phyloP scores from a whole-genome alignment of 352 stramenopile species.

The Globisporangium okanoganense region DNA sequence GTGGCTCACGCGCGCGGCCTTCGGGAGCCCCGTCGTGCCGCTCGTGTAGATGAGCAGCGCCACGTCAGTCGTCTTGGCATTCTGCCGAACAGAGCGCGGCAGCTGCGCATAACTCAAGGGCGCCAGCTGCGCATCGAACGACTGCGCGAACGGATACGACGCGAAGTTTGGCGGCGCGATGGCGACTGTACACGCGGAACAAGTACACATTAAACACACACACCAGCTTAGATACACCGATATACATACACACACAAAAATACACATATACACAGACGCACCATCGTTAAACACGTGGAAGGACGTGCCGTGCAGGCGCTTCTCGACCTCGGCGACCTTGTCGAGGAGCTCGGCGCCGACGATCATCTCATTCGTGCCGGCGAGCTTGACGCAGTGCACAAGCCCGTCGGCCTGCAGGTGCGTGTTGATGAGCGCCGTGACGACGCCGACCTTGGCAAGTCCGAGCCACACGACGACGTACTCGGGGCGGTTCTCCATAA shows the following conservation, averaged over 20 bases:
- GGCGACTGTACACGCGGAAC: conserved; percentile 9
- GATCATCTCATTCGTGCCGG: conserved; percentile 56
- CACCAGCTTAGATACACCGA: not conserved
- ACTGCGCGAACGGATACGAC: conserved; percentile 31
- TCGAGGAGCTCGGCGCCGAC: conserved; percentile 61
- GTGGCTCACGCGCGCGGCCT: conserved; percentile 75
- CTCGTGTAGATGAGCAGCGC: conserved; percentile 85
- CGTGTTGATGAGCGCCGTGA: conserved; percentile 85
- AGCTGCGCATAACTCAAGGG: conserved; percentile 26
- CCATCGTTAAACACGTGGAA: conserved; percentile 59
- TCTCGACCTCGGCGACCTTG: conserved; percentile 32
- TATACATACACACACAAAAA: not conserved
- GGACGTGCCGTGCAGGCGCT: conserved; percentile 30
- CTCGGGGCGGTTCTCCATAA: conserved; percentile 87
- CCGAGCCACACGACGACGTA: conserved; percentile 83
- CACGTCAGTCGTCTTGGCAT: conserved; percentile 53
- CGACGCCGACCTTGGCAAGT: conserved; percentile 78
- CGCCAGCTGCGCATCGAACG: conserved; percentile 38
- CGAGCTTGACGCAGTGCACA: conserved; percentile 73
- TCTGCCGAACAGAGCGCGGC: conserved; percentile 19
- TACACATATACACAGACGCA: conserved; percentile 9
- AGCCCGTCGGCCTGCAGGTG: conserved; percentile 59
- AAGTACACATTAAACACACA: not conserved
- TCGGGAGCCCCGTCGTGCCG: conserved; percentile 78
- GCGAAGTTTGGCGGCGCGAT: conserved; percentile 13